Percentiles rank a stretch among this genome's conserved stretches.
These are phyloP conservation scores for Fraxinus cuspidata DNA, from an alignment of 257 asterid species.

Conservation along the genomic window DNA sequence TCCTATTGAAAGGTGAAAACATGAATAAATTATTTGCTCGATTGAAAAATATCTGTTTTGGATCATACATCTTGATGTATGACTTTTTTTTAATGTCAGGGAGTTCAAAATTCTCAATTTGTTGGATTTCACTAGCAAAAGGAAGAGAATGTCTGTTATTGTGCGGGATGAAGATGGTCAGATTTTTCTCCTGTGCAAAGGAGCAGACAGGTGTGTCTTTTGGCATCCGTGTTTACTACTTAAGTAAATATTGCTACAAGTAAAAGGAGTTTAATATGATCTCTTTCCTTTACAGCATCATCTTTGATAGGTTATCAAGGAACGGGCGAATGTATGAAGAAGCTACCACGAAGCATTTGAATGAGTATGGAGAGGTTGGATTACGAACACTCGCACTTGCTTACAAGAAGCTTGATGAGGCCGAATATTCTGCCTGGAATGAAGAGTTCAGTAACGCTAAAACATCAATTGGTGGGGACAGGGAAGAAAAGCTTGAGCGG, in stretches of 20 bases:
- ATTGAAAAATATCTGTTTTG: slow-evolving; percentile 9
- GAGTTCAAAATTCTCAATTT: slow-evolving; percentile 85
- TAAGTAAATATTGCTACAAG: background rate
- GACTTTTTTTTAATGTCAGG: slow-evolving; percentile 44
- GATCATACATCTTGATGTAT: slow-evolving; percentile 12
- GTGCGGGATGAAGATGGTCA: slow-evolving; percentile 72
- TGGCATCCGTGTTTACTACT: slow-evolving; percentile 13
- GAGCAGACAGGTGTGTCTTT: slow-evolving; percentile 81
- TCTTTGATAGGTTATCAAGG: slow-evolving; percentile 83
- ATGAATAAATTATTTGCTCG: slow-evolving; percentile 6
- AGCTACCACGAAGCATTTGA: slow-evolving; percentile 78
- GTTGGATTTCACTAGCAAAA: slow-evolving; percentile 92
- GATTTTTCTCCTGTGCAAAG: slow-evolving; percentile 87
- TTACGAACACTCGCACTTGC: slow-evolving; percentile 93
- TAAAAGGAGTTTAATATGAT: slow-evolving; percentile 25
- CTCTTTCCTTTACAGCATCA: slow-evolving; percentile 65
- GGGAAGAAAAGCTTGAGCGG: slow-evolving; percentile 85
- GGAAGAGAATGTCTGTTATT: slow-evolving; percentile 95
- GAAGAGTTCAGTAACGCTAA: slow-evolving; percentile 81
- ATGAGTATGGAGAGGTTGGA: slow-evolving; percentile 94
- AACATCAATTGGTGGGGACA: slow-evolving; percentile 72
- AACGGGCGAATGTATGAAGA: slow-evolving; percentile 70
- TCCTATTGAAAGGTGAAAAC: slow-evolving; percentile 70
- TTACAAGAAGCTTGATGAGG: slow-evolving; percentile 79
- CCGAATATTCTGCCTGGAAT: slow-evolving; percentile 81